Conservation (phyloP, 1,284 basidiomycete species). For the Meira nashicola region DNA sequence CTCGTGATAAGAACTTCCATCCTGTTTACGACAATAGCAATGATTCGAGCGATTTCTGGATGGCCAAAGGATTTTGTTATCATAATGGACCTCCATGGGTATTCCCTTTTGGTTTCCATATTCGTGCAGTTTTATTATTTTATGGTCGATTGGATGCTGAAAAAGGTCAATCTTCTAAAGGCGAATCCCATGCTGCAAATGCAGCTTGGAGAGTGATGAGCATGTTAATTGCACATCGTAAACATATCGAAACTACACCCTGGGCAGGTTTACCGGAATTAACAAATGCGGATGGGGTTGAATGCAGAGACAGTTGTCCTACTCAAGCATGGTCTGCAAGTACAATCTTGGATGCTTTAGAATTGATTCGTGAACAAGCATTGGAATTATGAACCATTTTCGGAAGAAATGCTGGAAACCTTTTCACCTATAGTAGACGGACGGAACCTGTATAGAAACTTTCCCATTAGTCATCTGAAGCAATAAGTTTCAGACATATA, state of each 20-base stretch:
- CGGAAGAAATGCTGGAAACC: too few relatives aligned
- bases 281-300: slow-evolving; percentile 37
- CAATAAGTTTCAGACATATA: not conserved
- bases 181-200: slow-evolving; percentile 16
- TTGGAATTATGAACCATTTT: not conserved
- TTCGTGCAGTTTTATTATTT: slow-evolving; percentile 67
- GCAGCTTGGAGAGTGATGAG: slow-evolving; percentile 32
- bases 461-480: not conserved
- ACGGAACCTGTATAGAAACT: too few relatives aligned
- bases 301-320: slow-evolving; percentile 41
- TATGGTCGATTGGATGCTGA: slow-evolving; percentile 51
- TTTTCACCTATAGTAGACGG: too few relatives aligned
- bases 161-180: not conserved
- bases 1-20: slow-evolving; percentile 43
- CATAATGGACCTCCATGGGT: slow-evolving; percentile 72
- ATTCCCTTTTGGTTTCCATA: slow-evolving; percentile 90
- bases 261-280: slow-evolving; percentile 48
- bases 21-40: slow-evolving; percentile 44
- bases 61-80: slow-evolving; percentile 39
- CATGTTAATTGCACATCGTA: slow-evolving; percentile 32
- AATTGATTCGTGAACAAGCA: slow-evolving; percentile 9
- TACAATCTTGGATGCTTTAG: slow-evolving; percentile 37
- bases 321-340: slow-evolving; percentile 48
- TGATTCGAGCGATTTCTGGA: slow-evolving; percentile 19
- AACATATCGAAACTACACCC: slow-evolving; percentile 28